These are phyloP conservation scores for Juglanconis oblonga DNA, from an alignment of 2,329 filamentous ascomycete species.

Conservation along the genomic window DNA sequence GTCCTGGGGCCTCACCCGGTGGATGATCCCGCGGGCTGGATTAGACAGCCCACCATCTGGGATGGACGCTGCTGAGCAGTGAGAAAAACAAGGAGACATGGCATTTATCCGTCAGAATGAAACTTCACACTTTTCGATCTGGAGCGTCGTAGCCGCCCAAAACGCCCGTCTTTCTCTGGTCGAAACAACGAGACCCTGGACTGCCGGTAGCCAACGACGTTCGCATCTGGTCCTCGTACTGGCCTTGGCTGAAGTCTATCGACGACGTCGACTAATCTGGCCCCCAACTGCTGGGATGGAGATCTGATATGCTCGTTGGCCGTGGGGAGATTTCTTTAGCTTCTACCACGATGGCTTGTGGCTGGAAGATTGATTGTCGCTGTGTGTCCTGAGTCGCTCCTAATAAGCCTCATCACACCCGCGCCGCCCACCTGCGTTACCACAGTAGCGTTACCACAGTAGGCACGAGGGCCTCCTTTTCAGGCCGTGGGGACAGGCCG, in stretches of 20 bases:
- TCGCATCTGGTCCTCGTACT: not conserved
- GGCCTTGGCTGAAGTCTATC: not conserved
- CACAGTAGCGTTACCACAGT: not conserved
- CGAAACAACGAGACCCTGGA: constrained; percentile 1
- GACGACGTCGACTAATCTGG: not conserved
- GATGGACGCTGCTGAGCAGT: constrained; percentile 1
- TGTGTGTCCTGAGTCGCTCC: not conserved
- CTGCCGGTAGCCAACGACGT: constrained; percentile 4
- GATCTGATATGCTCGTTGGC: not conserved
- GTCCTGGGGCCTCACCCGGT: not conserved
- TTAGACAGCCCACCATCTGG: constrained; percentile 5
- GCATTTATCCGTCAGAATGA: not conserved
- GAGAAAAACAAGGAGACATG: not conserved
- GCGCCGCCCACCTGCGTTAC: not conserved
- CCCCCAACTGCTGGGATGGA: not conserved
- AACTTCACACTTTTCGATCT: not conserved
- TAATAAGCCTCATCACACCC: constrained; percentile 1
- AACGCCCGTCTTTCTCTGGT: constrained; percentile 9
- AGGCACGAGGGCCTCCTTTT: constrained; percentile 5
- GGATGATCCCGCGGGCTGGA: constrained; percentile 6
- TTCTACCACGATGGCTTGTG: too few relatives aligned
- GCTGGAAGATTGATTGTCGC: not conserved
- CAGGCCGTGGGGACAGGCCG: not conserved
- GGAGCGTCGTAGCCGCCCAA: constrained; percentile 14
- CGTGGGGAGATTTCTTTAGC: too few relatives aligned